Percentiles rank a stretch among this genome's conserved stretches.
These are phyloP conservation scores for Ascochyta rabiei DNA, from an alignment of 2,329 filamentous ascomycete genomes.

Conservation along the genomic window DNA sequence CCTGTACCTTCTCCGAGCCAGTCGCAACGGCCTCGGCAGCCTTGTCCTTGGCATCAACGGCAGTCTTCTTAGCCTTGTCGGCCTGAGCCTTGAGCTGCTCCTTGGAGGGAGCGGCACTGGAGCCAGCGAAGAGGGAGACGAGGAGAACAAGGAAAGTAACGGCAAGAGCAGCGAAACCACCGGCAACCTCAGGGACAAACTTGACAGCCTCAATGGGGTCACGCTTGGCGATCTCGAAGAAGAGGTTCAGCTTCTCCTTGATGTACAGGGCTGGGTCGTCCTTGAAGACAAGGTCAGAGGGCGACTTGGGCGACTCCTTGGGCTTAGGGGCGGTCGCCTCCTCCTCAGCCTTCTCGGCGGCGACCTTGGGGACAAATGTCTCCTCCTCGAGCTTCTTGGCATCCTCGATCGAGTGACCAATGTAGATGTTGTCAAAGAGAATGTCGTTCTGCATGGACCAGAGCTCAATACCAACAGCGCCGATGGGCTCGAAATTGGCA, in stretches of 20 bases:
- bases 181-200: slow-evolving; percentile 90
- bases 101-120: slow-evolving; percentile 67
- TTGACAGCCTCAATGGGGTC: slow-evolving; percentile 85
- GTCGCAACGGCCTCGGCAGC: slow-evolving; percentile 67
- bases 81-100: slow-evolving; percentile 73
- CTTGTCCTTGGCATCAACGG: slow-evolving; percentile 69
- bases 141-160: slow-evolving; percentile 74
- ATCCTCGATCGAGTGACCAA: slow-evolving; percentile 94
- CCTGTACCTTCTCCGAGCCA: slow-evolving; percentile 76
- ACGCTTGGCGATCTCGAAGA: slow-evolving; percentile 81
- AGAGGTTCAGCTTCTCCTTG: slow-evolving; percentile 91
- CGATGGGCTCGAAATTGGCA: slow-evolving; percentile 96
- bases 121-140: slow-evolving; percentile 70
- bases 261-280: slow-evolving; percentile 88
- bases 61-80: slow-evolving; percentile 77
- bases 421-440: slow-evolving; percentile 99
- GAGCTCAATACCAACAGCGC: slow-evolving; percentile 97
- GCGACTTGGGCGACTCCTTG: slow-evolving; percentile 67
- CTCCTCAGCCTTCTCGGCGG: slow-evolving; percentile 80
- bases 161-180: slow-evolving; percentile 73
- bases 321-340: slow-evolving; percentile 80
- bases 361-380: slow-evolving; percentile 88
- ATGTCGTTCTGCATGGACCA: slow-evolving; percentile 99
- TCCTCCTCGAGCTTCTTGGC: slow-evolving; percentile 87
- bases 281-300: slow-evolving; percentile 81